Conservation (phyloP, 2,329 filamentous ascomycete species). For the Chaetomium globosum region DNA sequence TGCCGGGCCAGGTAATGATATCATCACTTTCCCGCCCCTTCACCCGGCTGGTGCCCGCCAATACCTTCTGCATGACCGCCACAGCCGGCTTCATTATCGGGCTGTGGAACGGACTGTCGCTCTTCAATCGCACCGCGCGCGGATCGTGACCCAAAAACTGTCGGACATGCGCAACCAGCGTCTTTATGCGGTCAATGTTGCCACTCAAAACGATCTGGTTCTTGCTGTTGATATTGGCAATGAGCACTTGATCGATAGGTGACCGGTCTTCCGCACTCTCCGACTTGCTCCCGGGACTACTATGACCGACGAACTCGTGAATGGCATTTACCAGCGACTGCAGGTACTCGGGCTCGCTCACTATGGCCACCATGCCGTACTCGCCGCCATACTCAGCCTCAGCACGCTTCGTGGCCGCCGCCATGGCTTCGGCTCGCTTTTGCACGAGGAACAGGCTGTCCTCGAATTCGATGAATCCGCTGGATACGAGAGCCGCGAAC, state of each 20-base stretch:
- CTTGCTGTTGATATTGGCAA: constrained; percentile 93
- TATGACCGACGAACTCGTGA: constrained; percentile 74
- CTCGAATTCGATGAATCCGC: constrained; percentile 74
- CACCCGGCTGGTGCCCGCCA: constrained; percentile 61
- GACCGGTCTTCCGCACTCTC: constrained; percentile 58
- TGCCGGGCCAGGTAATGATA: constrained; percentile 73
- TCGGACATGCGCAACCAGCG: constrained; percentile 78
- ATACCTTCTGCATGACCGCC: constrained; percentile 68
- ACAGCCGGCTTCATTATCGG: constrained; percentile 88
- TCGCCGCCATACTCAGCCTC: constrained; percentile 70
- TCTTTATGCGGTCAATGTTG: constrained; percentile 78
- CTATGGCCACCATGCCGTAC: constrained; percentile 91
- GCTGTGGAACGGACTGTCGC: constrained; percentile 87
- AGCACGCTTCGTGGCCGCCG: constrained; percentile 69
- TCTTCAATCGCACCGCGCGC: constrained; percentile 80
- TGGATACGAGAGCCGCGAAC: constrained; percentile 86
- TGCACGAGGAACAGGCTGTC: constrained; percentile 79
- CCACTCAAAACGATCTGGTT: constrained; percentile 95
- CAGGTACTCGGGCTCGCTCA: constrained; percentile 82
- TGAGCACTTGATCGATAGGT: constrained; percentile 81
- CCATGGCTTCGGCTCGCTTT: constrained; percentile 80
- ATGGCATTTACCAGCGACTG: constrained; percentile 70
- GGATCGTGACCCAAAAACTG: constrained; percentile 93
- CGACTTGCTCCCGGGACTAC: constrained; percentile 56
- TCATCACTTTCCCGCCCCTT: constrained; percentile 59